Evolutionary conservation across 2,329 filamentous ascomycete species (phyloP).

Genomic region (Lachnellula subtilissima): DNA sequence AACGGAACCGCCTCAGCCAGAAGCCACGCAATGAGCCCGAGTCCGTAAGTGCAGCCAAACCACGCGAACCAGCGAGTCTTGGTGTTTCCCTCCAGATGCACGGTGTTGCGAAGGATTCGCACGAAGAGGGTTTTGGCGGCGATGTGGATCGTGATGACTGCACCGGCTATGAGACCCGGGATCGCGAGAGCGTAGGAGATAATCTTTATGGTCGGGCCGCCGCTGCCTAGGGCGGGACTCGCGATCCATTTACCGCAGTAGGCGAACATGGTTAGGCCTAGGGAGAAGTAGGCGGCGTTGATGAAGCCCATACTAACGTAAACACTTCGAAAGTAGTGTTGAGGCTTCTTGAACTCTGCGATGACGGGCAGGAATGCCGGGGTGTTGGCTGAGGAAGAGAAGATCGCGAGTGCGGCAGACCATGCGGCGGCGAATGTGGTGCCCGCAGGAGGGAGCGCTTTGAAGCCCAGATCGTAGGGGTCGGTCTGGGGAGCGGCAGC

Average conservation of each 20-base stretch:
- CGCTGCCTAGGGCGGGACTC: too few species aligned
- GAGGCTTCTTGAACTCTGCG: not conserved
- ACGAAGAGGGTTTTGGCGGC: too few species aligned
- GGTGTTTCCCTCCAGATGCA: conserved; percentile 78
- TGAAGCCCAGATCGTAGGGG: not conserved
- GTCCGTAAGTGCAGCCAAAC: too few species aligned
- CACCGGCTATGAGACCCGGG: too few species aligned
- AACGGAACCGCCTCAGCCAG: too few species aligned
- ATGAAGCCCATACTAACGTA: not conserved
- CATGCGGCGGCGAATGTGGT: not conserved
- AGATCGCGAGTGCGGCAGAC: not conserved
- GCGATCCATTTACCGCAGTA: too few species aligned
- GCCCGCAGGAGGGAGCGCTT: not conserved
- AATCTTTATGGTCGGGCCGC: too few species aligned
- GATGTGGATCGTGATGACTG: too few species aligned
- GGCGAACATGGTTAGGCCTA: not conserved
- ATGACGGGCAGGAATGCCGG: not conserved
- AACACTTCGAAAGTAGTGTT: not conserved
- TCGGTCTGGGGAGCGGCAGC: not conserved
- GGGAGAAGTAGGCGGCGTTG: not conserved
- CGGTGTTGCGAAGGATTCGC: conserved; percentile 29
- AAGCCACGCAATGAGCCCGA: too few species aligned
- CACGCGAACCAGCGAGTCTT: conserved; percentile 17
- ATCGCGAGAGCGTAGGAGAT: too few species aligned
- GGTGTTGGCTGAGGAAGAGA: not conserved